phyloP scores from a whole-genome alignment of 129 eudicot genomes.

The Chrysanthemum lavandulifolium region DNA sequence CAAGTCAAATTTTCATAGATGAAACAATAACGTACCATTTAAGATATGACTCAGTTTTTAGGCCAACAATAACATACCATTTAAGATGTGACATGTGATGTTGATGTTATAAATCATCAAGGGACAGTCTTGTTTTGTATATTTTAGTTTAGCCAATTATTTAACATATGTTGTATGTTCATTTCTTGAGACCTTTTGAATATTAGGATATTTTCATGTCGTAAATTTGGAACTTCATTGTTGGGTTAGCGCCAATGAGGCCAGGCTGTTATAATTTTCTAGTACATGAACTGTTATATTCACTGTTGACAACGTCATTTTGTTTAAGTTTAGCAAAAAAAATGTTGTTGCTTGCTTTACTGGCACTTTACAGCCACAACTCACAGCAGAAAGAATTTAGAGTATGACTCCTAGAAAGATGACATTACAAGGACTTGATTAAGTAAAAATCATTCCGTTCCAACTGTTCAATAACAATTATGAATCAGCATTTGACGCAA shows the following conservation, averaged over 20 bases:
- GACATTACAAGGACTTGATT: background rate
- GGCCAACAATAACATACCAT: slow-evolving; percentile 4
- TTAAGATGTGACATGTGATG: slow-evolving; percentile 11
- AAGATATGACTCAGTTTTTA: slow-evolving; percentile 10
- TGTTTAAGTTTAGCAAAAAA: too few relatives aligned
- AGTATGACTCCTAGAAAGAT: background rate
- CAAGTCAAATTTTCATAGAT: background rate
- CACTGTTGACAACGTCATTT: background rate
- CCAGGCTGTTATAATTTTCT: too few relatives aligned
- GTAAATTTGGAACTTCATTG: too few relatives aligned
- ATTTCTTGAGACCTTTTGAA: too few relatives aligned
- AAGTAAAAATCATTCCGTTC: background rate
- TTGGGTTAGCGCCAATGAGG: too few relatives aligned
- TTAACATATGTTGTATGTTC: too few relatives aligned
- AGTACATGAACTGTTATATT: too few relatives aligned
- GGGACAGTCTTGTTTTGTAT: too few relatives aligned
- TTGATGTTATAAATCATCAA: too few relatives aligned
- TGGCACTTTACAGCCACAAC: background rate
- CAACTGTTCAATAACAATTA: background rate
- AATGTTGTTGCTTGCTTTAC: background rate
- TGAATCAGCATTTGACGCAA: background rate
- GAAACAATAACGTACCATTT: background rate
- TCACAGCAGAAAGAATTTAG: background rate
- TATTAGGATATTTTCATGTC: too few relatives aligned
- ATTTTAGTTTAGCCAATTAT: too few relatives aligned